Percentiles rank a stretch among this genome's conserved stretches.
Evolutionary conservation across 352 stramenopile genomes (phyloP).

Genomic region (Blastocystis sp.): DNA sequence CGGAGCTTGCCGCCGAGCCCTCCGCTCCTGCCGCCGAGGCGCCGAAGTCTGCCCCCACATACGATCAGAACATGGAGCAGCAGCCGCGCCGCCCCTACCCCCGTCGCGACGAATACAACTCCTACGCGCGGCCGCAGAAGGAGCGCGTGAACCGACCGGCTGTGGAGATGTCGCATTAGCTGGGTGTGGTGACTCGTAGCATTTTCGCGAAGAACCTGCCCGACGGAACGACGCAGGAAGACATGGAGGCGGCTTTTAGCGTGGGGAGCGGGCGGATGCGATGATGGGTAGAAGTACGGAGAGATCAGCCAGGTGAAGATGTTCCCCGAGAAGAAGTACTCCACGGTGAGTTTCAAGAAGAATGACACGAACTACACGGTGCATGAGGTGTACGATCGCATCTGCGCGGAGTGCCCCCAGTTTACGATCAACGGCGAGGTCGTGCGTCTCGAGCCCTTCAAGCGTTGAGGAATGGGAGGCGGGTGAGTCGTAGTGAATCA

Average conservation of each 20-base stretch:
- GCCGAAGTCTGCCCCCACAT: not conserved
- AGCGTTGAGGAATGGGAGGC: not conserved
- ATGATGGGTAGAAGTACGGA: constrained; percentile 5
- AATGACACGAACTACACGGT: not conserved
- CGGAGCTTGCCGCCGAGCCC: not conserved
- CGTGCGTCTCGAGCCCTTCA: constrained; percentile 41
- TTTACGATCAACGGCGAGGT: not conserved
- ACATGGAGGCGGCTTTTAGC: not conserved
- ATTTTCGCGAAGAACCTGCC: constrained; percentile 33
- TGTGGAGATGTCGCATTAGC: constrained; percentile 21
- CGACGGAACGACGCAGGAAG: not conserved
- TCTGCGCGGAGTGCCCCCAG: not conserved
- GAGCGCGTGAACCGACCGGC: too few relatives aligned
- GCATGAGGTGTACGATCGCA: constrained; percentile 39
- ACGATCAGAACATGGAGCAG: not conserved
- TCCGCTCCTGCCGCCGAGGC: not conserved
- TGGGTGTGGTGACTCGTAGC: not conserved
- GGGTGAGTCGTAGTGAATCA: constrained; percentile 40
- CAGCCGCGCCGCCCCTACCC: not conserved
- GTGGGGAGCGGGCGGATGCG: not conserved
- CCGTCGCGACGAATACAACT: not conserved
- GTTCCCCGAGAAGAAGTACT: constrained; percentile 24
- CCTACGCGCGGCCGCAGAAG: not conserved
- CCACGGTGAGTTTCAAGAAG: constrained; percentile 25
- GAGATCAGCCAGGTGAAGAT: constrained; percentile 49